Evolutionary conservation across 2,329 filamentous ascomycete species (phyloP), one percentile per base, ranked within the genome.

Genomic region (Fusarium udum): DNA sequence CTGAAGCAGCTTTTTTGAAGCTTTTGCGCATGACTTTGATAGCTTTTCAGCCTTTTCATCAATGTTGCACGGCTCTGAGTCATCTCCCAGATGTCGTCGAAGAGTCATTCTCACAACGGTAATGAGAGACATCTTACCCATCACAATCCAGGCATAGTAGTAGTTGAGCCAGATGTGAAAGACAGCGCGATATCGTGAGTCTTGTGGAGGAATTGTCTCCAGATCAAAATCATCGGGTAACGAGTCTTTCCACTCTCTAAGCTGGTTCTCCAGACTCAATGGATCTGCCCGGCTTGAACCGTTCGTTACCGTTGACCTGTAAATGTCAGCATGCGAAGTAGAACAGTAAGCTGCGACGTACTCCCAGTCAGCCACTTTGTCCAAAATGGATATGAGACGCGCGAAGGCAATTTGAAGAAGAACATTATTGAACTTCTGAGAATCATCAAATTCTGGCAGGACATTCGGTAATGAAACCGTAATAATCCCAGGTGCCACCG

Each of bases 121-220:
- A 16, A 62, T 46, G 10, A 62, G 60, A 9, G 60, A 46, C 22
- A 42, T 24, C 4, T 62, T 62, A 1, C 60, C 60, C 60, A 62
- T 62, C 1, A 46, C 40, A 6, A 62, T 46, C 26, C 52, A 45
- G 3, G 40, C 34, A 46, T 62, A 62, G 11, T 62, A 62, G 0
- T 62, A 62, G 18, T 62, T 62, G 0, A 62, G 40, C 32, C 56
- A 62, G 2, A 62, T 36, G 18, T 62, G 52, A 36, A 62, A 62
- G 14, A 59, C 52, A 1, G 60, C 60, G 3, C 52, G 40, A 31
- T 62, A 59, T 3, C 52, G 52, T 26, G 60, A 62, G 18, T 62
- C 60, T 26, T 32, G 53, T 1, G 60, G 60, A 1, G 40, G 40
- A 3, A 62, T 62, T 4, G 40, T 31, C 22, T 62, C 60, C 1